Percentiles rank a stretch among this genome's conserved stretches.
Conservation (phyloP, 345 rosid species). For the Sisymbrium irio region DNA sequence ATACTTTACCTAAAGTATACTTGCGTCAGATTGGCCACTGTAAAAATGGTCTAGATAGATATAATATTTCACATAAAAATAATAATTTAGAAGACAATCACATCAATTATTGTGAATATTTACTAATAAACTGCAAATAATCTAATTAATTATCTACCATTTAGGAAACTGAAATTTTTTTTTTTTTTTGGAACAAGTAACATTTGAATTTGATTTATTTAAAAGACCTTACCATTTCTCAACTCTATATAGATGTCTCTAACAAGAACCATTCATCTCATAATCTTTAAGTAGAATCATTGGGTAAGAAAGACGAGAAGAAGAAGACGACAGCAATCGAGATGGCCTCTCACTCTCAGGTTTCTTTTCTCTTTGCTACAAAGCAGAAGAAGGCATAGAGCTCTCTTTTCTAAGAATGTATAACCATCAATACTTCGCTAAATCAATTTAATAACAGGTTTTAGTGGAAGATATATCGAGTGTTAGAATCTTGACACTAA, state of each 20-base stretch:
- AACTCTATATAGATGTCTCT: neutral
- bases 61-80: too few relatives aligned
- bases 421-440: neutral
- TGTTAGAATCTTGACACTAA: slow-evolving; percentile 56
- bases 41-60: too few relatives aligned
- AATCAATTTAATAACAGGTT: slow-evolving; percentile 41
- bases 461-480: slow-evolving; percentile 53
- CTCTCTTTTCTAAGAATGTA: neutral
- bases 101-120: too few relatives aligned
- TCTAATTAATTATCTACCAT: too few relatives aligned
- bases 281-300: neutral
- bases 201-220: neutral
- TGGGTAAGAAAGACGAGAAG: neutral
- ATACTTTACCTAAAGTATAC: too few relatives aligned
- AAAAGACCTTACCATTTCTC: neutral
- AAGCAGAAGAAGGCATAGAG: too few relatives aligned
- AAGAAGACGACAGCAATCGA: neutral
- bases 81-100: too few relatives aligned
- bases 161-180: too few relatives aligned
- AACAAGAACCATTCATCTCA: neutral
- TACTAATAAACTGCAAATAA: too few relatives aligned
- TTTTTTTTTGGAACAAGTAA: too few relatives aligned
- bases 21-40: too few relatives aligned
- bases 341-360: slow-evolving; percentile 20
- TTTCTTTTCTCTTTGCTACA: neutral